Conservation (phyloP, 139 green algal genomes). For the Micromonas pusilla region DNA sequence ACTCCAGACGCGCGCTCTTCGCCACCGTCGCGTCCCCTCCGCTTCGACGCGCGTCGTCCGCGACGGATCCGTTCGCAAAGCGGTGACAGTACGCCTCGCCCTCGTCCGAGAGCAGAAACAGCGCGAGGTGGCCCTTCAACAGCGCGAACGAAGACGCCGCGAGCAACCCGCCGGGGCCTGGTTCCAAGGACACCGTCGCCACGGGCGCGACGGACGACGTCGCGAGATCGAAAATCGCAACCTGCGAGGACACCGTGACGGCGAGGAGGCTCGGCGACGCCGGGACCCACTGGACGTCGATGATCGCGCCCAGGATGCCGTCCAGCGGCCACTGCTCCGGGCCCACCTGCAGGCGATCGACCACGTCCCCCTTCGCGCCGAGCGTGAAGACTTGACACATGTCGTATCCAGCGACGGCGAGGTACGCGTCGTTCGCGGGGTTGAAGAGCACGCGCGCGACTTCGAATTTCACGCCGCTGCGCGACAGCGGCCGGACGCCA, state of each 20-base stretch:
- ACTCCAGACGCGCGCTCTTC: not conserved
- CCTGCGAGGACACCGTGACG: slow-evolving; percentile 15
- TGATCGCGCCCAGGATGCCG: not conserved
- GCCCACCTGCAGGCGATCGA: slow-evolving; percentile 30
- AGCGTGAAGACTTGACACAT: slow-evolving; percentile 40
- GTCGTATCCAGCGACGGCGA: slow-evolving; percentile 36
- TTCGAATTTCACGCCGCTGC: slow-evolving; percentile 33
- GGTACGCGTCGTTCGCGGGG: slow-evolving; percentile 29
- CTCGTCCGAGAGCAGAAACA: not conserved
- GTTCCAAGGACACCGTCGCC: not conserved
- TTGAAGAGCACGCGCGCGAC: slow-evolving; percentile 39
- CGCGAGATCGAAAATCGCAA: slow-evolving; percentile 33
- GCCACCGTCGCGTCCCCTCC: not conserved
- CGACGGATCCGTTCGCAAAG: not conserved
- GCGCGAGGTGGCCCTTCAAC: not conserved
- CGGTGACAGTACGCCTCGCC: not conserved
- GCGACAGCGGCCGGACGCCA: slow-evolving; percentile 24
- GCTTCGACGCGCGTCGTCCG: too few species aligned
- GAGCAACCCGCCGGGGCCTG: not conserved
- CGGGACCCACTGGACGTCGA: slow-evolving; percentile 32
- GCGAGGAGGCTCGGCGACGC: slow-evolving; percentile 23
- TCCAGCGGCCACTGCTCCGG: not conserved
- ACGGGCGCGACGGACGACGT: slow-evolving; percentile 24
- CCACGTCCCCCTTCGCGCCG: slow-evolving; percentile 29
- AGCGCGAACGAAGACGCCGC: not conserved